Evolutionary conservation across 495 filamentous ascomycete species (phyloP).

Genomic region (Xylaria bambusicola): DNA sequence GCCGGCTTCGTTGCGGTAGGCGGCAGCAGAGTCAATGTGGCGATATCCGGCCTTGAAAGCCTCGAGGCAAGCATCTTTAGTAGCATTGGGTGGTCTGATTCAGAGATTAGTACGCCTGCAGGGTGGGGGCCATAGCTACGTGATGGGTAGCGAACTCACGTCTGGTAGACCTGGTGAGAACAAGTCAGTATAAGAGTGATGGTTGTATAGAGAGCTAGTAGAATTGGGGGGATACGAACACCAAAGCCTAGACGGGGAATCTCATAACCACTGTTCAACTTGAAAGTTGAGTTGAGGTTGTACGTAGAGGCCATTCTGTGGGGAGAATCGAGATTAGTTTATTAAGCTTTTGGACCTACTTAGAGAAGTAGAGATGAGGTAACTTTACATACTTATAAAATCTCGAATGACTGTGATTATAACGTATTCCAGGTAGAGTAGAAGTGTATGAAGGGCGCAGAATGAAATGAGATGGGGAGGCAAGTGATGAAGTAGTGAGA

Average conservation of each 20-base stretch:
- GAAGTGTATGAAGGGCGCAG: no score
- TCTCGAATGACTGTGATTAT: no score
- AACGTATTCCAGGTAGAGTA: no score
- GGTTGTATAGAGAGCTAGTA: background rate
- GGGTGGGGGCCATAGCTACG: no score
- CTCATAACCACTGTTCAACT: constrained; percentile 74
- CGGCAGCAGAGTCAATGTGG: constrained; percentile 72
- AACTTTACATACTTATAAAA: background rate
- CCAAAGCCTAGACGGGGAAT: constrained; percentile 77
- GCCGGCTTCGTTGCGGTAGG: constrained; percentile 69
- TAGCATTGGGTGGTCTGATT: constrained; percentile 34
- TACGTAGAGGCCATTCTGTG: constrained; percentile 55
- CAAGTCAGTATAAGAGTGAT: constrained; percentile 2
- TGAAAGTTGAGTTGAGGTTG: constrained; percentile 63
- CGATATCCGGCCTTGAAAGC: constrained; percentile 72
- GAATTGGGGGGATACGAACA: constrained; percentile 48
- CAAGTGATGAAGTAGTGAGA: no score
- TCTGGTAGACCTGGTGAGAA: constrained; percentile 65
- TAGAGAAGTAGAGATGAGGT: background rate
- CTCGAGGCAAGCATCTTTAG: constrained; percentile 57
- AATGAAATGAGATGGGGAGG: no score
- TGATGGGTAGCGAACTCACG: constrained; percentile 51
- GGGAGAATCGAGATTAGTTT: background rate
- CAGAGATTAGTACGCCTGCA: no score
- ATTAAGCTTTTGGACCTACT: background rate